Percentiles rank a stretch among this genome's conserved stretches.
Evolutionary conservation across 768 basidiomycete species (phyloP).

Genomic region (Lentinula sp.): DNA sequence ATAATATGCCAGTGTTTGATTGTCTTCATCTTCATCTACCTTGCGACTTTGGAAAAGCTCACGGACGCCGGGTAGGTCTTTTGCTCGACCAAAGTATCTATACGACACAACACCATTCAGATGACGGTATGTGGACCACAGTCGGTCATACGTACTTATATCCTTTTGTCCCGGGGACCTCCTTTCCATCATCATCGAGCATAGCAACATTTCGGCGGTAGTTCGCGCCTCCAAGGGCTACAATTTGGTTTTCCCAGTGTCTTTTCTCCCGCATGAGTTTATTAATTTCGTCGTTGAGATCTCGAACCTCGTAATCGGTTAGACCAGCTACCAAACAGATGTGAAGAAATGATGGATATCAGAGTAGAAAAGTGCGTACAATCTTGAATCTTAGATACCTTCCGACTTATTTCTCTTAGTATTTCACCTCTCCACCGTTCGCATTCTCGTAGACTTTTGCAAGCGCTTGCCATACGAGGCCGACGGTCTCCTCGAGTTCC

Average conservation of each 20-base stretch:
- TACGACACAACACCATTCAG: background rate
- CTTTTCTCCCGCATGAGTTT: constrained; percentile 90
- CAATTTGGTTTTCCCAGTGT: constrained; percentile 98
- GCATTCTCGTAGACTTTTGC: constrained; percentile 88
- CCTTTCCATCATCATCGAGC: constrained; percentile 91
- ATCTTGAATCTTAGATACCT: constrained; percentile 98
- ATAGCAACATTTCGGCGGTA: constrained; percentile 91
- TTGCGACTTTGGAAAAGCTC: constrained; percentile 90
- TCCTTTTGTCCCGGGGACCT: constrained; percentile 94
- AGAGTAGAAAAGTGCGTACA: constrained; percentile 39
- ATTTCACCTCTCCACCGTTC: constrained; percentile 97
- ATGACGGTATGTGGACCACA: background rate
- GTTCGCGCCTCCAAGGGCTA: constrained; percentile 93
- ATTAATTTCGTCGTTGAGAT: constrained; percentile 97
- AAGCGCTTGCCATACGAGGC: constrained; percentile 87
- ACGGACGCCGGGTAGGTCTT: constrained; percentile 90
- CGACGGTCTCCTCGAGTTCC: constrained; percentile 79
- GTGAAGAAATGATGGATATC: background rate
- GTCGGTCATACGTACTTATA: constrained; percentile 79
- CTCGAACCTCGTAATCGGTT: constrained; percentile 93
- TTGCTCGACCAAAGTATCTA: constrained; percentile 96
- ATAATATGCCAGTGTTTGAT: constrained; percentile 65
- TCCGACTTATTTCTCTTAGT: constrained; percentile 87
- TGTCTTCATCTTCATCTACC: constrained; percentile 87
- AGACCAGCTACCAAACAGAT: constrained; percentile 59